phyloP scores from a whole-genome alignment of 2,329 filamentous ascomycete genomes.

The Chaetomiaceae sp. region DNA sequence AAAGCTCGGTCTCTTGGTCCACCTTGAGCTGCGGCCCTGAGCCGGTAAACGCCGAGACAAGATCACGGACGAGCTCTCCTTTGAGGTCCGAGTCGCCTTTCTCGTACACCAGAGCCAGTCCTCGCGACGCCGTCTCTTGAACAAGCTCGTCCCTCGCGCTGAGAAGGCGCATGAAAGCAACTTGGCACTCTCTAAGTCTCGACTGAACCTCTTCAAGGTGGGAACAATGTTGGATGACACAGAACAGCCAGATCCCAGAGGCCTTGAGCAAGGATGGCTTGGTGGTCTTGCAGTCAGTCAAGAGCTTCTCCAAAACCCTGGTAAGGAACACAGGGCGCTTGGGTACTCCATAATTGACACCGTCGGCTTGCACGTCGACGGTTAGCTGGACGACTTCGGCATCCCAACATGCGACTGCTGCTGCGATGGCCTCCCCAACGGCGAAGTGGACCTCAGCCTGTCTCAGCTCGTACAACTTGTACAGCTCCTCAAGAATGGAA shows the following conservation, averaged over 20 bases:
- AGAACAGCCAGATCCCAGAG: conserved; percentile 92
- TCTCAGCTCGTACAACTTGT: conserved; percentile 75
- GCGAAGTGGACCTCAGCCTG: conserved; percentile 86
- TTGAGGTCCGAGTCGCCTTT: conserved; percentile 78
- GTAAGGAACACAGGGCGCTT: conserved; percentile 42
- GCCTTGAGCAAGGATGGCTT: conserved; percentile 89
- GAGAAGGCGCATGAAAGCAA: conserved; percentile 81
- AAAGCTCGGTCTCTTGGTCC: conserved; percentile 84
- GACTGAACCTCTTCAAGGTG: conserved; percentile 69
- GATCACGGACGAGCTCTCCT: conserved; percentile 76
- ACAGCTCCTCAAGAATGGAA: conserved; percentile 62
- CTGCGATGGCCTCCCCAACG: conserved; percentile 81
- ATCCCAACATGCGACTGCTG: conserved; percentile 73
- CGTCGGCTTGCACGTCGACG: conserved; percentile 63
- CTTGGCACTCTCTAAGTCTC: conserved; percentile 72
- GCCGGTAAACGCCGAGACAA: conserved; percentile 85
- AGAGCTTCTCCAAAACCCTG: conserved; percentile 63
- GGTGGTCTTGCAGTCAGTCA: conserved; percentile 72
- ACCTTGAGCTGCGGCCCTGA: conserved; percentile 72
- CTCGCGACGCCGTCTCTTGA: conserved; percentile 89
- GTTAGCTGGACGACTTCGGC: conserved; percentile 72
- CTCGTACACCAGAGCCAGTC: conserved; percentile 89
- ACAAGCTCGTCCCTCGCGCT: conserved; percentile 88
- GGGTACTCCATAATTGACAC: conserved; percentile 27
- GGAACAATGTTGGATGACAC: conserved; percentile 83